Percentiles rank a stretch among this genome's conserved stretches.
Evolutionary conservation across 345 rosid genomes (phyloP).

Genomic region (Toxicodendron radicans): DNA sequence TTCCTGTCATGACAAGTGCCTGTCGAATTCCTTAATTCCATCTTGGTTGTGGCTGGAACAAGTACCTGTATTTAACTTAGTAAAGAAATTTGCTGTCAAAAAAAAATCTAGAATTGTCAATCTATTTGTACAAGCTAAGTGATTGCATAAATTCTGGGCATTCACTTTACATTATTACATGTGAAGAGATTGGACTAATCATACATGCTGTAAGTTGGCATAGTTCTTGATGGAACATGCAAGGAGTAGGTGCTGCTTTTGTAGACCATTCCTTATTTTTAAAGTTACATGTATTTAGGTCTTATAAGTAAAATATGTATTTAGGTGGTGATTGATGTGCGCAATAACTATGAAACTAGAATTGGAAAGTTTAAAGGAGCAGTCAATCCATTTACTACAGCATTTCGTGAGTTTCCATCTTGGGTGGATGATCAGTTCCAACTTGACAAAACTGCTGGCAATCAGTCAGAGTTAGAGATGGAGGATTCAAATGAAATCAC

Average conservation of each 20-base stretch:
- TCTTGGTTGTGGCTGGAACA: neutral
- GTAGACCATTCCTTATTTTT: neutral
- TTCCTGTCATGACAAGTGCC: too few species aligned
- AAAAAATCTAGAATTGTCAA: neutral
- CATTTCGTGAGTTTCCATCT: constrained; percentile 87
- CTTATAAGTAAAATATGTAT: constrained; percentile 9
- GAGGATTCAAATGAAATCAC: constrained; percentile 28
- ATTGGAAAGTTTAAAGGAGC: constrained; percentile 97
- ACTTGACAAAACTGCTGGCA: constrained; percentile 33
- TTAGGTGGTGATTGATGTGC: constrained; percentile 92
- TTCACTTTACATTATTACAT: neutral
- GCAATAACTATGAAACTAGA: constrained; percentile 86
- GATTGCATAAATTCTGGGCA: neutral
- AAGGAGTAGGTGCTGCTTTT: too few species aligned
- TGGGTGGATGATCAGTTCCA: constrained; percentile 77
- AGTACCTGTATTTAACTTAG: neutral
- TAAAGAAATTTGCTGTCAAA: neutral
- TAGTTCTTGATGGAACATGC: neutral
- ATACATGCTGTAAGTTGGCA: neutral
- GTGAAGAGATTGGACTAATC: constrained; percentile 22
- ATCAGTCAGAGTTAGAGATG: constrained; percentile 28
- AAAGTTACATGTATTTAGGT: constrained; percentile 45
- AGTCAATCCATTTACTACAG: constrained; percentile 80
- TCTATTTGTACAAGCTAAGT: neutral
- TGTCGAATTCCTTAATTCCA: too few species aligned